phyloP scores from a whole-genome alignment of 345 rosid genomes.

The Populus tremula region DNA sequence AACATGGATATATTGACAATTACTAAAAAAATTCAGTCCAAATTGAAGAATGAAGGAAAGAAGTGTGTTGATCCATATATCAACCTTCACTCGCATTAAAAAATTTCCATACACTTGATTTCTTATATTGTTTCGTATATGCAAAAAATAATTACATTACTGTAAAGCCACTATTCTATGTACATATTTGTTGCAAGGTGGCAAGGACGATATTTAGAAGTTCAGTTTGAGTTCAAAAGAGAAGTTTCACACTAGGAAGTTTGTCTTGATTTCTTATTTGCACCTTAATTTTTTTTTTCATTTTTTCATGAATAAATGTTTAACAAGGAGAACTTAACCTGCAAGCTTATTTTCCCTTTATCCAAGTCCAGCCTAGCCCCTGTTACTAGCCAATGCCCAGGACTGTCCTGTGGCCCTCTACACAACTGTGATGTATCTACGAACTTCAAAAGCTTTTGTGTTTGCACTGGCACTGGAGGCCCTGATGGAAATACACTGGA shows the following conservation, averaged over 20 bases:
- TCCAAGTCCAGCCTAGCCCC: conserved; percentile 71
- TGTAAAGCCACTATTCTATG: neutral
- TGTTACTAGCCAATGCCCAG: conserved; percentile 91
- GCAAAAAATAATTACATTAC: neutral
- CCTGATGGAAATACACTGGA: conserved; percentile 80
- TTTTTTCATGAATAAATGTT: conserved; percentile 16
- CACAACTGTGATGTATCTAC: conserved; percentile 69
- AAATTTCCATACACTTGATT: too few relatives aligned
- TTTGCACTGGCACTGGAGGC: conserved; percentile 74
- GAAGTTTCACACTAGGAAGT: neutral
- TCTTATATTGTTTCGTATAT: neutral
- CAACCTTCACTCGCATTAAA: too few relatives aligned
- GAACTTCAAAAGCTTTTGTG: conserved; percentile 64
- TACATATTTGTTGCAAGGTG: neutral
- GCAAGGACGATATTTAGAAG: neutral
- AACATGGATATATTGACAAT: too few relatives aligned
- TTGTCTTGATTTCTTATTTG: neutral
- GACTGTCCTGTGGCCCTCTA: conserved; percentile 77
- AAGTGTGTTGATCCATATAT: too few relatives aligned
- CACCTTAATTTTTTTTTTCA: neutral
- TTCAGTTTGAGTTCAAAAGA: neutral
- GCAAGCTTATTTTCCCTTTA: conserved; percentile 70
- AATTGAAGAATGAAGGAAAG: too few relatives aligned
- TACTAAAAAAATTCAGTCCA: too few relatives aligned
- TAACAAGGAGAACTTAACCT: conserved; percentile 73